phyloP scores from a whole-genome alignment of 2,329 filamentous ascomycete genomes.

The Alternaria sp. region DNA sequence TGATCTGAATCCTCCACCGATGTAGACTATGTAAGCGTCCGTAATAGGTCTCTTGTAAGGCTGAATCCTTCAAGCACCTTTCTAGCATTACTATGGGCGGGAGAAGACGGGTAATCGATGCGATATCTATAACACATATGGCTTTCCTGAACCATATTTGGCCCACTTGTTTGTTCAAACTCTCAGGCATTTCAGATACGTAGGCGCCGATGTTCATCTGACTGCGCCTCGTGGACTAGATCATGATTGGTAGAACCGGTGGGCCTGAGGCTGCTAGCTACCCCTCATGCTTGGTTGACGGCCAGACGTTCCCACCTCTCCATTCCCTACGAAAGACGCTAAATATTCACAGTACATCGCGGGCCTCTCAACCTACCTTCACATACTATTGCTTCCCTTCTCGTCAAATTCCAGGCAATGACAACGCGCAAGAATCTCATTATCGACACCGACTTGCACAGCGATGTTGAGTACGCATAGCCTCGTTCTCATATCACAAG shows the following conservation, averaged over 20 bases:
- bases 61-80: not conserved
- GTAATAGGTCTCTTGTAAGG: not conserved
- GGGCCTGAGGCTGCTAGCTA: not conserved
- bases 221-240: not conserved
- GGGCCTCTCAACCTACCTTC: not conserved
- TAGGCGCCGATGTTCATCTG: not conserved
- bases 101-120: not conserved
- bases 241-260: not conserved
- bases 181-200: not conserved
- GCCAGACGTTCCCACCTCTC: not conserved
- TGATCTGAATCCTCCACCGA: conserved; percentile 66
- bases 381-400: not conserved
- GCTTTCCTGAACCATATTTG: not conserved
- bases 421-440: not conserved
- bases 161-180: not conserved
- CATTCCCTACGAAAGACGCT: not conserved
- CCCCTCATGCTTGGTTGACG: not conserved
- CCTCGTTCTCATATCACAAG: not conserved
- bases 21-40: conserved; percentile 1
- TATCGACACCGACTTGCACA: not conserved
- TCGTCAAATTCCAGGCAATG: not conserved
- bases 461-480: not conserved
- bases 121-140: not conserved
- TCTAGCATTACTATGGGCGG: not conserved
- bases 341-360: not conserved